Evolutionary conservation across 1,139 yeast genomes (phyloP), one percentile per base, ranked within the genome.

Genomic region (Magnusiomyces starmeri): DNA sequence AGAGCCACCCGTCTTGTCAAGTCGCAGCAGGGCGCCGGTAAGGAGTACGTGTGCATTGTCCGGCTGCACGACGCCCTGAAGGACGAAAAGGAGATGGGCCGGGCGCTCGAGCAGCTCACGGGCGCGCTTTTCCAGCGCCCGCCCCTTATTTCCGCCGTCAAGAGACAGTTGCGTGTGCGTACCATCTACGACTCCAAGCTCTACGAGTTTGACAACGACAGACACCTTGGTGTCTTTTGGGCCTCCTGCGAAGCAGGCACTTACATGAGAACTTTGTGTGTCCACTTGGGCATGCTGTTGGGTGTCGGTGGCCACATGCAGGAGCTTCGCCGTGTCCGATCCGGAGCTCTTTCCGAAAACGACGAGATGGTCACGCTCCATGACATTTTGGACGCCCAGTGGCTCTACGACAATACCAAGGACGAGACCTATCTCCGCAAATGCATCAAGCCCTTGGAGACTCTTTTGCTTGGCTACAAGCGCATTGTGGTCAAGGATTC

Each of bases 221-320:
- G 97, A 73, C 94, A 94, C 64, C 79, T 92, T 60, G 96, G 96
- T 75, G 97, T 92, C 40, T 92, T 92, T 77, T 92, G 98, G 98
- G 97, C 97, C 56, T 85, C 95, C 46, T 92, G 98, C 80, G 98
- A 92, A 77, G 98, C 98, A 57, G 98, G 98, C 73, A 92, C 98
- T 59, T 92, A 92, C 75, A 92, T 92, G 96, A 86, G 98, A 81
- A 92, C 98, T 52, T 77, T 92, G 65, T 92, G 98, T 83, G 98
- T 92, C 57, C 98, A 92, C 72, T 77, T 92, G 67, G 98, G 98
- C 76, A 90, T 92, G 96, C 78, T 92, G 57, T 78, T 92, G 62
- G 97, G 97, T 64, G 97, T 89, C 63, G 98, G 98, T 70, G 98
- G 97, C 63, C 98, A 92, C 75, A 92, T 92, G 98, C 98, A 92